Evolutionary conservation across 2,329 filamentous ascomycete genomes (phyloP), one percentile per base, ranked within the genome.

Genomic region (Diplodia mutila): DNA sequence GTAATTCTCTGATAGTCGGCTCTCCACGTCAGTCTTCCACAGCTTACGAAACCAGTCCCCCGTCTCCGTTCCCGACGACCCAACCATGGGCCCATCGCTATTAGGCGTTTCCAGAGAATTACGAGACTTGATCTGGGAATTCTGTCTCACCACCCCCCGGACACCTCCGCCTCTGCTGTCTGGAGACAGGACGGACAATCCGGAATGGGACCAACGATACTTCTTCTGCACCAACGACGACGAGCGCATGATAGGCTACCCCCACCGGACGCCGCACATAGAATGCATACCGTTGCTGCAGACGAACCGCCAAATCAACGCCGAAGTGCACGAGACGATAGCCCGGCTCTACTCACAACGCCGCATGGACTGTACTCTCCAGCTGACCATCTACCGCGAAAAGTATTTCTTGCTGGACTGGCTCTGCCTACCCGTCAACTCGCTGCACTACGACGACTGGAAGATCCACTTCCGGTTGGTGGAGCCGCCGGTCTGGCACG

Each of bases 351-450:
- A 49, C 25, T 46, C 63, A 6, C 63, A 66, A 12, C 37, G 42
- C 27, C 51, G 51, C 25, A 46, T 66, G 51, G 23, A 49, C 63
- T 34, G 63, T 34, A n/a, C 34, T 1, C 23, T 66, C 11, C 53
- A 49, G 23, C 3, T 57, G 18, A 54, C 29, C 25, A 34, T 57
- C 25, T 48, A 48, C 39, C 52, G 42, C n/a, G 63, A 66, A 37
- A 66, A 66, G 18, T 66, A 55, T 25, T 46, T 66, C 25, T 39
- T 54, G 29, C 29, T 66, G 52, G 63, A 66, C 39, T 66, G 63
- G 63, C 52, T 57, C 18, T 48, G 52, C 37, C 63, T 66, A 8
- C 63, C 63, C 11, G 63, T 66, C 39, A 57, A 66, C 39, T 55
- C 63, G 14, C 25, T 66, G n/a, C 63, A 66, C 34, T 66, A 55